Evolutionary conservation across 768 basidiomycete genomes (phyloP).

Genomic region (Megacollybia marginata): DNA sequence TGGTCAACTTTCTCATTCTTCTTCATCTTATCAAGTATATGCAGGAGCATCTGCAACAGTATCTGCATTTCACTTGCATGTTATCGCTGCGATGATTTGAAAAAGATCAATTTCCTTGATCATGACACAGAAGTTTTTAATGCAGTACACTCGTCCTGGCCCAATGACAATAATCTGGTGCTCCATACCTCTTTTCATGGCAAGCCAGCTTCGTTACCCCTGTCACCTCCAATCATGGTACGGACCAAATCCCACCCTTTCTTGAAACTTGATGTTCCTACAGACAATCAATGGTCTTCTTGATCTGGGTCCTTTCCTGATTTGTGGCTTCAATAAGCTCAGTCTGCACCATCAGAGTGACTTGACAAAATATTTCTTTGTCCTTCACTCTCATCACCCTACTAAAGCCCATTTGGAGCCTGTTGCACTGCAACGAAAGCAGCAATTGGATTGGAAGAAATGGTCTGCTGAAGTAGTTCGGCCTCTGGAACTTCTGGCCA

Average conservation of each 20-base stretch:
- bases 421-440: slow-evolving; percentile 19
- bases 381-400: slow-evolving; percentile 44
- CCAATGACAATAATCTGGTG: slow-evolving; percentile 24
- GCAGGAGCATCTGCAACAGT: slow-evolving; percentile 25
- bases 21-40: slow-evolving; percentile 1
- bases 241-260: slow-evolving; percentile 1
- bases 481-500: slow-evolving; percentile 21
- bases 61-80: slow-evolving; percentile 41
- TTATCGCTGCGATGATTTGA: slow-evolving; percentile 24
- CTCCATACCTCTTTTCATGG: slow-evolving; percentile 27
- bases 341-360: slow-evolving; percentile 35
- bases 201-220: slow-evolving; percentile 22
- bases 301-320: slow-evolving; percentile 43
- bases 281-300: slow-evolving; percentile 44
- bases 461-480: slow-evolving; percentile 26
- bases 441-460: slow-evolving; percentile 31
- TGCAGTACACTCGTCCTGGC: slow-evolving; percentile 34
- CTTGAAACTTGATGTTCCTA: neutral
- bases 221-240: slow-evolving; percentile 36
- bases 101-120: slow-evolving; percentile 10
- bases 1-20: slow-evolving; percentile 10
- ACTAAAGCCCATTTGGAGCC: slow-evolving; percentile 34
- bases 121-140: slow-evolving; percentile 13
- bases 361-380: slow-evolving; percentile 35
- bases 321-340: slow-evolving; percentile 32